These are phyloP conservation scores for Lichtheimia ramosa DNA, from an alignment of 371 early-diverging fungal species.

Conservation along the genomic window DNA sequence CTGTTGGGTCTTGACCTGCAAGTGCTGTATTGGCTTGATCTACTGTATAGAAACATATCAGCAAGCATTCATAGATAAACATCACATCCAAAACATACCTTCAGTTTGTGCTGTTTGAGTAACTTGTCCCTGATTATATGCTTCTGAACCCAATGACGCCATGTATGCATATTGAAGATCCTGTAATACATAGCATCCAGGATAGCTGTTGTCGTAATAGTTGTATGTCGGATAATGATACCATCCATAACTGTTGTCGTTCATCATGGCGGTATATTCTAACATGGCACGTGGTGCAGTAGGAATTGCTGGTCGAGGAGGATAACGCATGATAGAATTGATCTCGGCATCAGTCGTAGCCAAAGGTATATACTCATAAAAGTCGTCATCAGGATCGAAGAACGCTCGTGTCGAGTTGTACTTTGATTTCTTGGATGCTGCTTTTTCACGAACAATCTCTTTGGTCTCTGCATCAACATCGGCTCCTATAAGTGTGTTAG, in stretches of 20 bases:
- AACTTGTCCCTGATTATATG: not conserved
- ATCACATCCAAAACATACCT: not conserved
- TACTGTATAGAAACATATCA: no score
- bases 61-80: no score
- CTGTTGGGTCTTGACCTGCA: no score
- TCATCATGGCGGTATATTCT: conserved; percentile 3
- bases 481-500: not conserved
- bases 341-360: conserved; percentile 18
- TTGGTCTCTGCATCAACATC: not conserved
- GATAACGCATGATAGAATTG: conserved; percentile 19
- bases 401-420: conserved; percentile 28
- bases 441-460: not conserved
- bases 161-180: conserved; percentile 1
- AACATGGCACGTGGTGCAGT: conserved; percentile 26
- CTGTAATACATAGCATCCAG: not conserved
- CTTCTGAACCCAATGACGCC: not conserved
- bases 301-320: conserved; percentile 25
- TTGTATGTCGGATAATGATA: not conserved
- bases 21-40: no score
- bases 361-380: conserved; percentile 32
- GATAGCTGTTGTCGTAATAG: not conserved
- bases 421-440: not conserved
- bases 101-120: not conserved
- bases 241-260: not conserved
- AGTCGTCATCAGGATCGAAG: conserved; percentile 43